Percentiles rank a stretch among this genome's conserved stretches.
These are phyloP conservation scores for Cladosporium sphaerospermum DNA, from an alignment of 2,329 filamentous ascomycete genomes.

Conservation along the genomic window DNA sequence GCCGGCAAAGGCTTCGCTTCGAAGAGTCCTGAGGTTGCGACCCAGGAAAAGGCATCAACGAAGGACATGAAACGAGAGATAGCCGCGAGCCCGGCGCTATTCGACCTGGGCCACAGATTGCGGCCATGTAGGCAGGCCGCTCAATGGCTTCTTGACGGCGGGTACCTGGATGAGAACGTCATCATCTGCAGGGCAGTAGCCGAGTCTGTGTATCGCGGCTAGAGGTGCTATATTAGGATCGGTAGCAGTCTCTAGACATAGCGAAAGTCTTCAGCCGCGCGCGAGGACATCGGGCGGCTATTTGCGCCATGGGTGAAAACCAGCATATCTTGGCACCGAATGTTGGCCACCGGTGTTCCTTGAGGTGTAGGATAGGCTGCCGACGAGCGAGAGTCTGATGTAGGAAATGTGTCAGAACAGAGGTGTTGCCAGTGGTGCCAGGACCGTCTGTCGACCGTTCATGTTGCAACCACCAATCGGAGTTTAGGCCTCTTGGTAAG, in stretches of 20 bases:
- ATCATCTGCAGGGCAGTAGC: conserved; percentile 16
- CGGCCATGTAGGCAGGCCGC: conserved; percentile 6
- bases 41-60: background rate
- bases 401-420: too few relatives aligned
- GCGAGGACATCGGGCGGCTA: conserved; percentile 4
- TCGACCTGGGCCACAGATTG: conserved; percentile 7
- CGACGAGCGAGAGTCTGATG: too few relatives aligned
- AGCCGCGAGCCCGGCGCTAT: conserved; percentile 16
- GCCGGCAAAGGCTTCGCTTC: conserved; percentile 7
- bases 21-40: background rate
- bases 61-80: conserved; percentile 11
- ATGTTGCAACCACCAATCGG: too few relatives aligned
- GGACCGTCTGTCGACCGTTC: too few relatives aligned
- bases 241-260: background rate
- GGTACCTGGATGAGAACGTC: conserved; percentile 17
- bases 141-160: conserved; percentile 17
- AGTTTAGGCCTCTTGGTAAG: too few relatives aligned
- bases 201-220: conserved; percentile 24
- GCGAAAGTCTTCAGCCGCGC: background rate
- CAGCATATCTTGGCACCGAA: too few relatives aligned
- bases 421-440: too few relatives aligned
- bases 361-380: too few relatives aligned
- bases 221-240: conserved; percentile 12
- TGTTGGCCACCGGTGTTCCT: too few relatives aligned
- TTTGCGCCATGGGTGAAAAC: background rate